Evolutionary conservation across 73 alveolate species (phyloP).

Genomic region (Paramecium pentaurelia): DNA sequence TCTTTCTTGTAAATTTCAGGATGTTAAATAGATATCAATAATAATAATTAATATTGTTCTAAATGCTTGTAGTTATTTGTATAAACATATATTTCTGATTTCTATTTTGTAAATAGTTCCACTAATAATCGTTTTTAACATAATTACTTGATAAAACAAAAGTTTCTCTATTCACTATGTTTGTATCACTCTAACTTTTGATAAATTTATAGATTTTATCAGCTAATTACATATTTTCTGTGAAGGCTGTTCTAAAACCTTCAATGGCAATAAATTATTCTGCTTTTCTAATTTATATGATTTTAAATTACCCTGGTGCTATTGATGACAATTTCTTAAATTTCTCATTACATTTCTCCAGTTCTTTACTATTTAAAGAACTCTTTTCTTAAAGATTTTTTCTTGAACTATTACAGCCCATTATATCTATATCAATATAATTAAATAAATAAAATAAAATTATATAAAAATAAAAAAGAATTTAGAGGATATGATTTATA

Average conservation of each 20-base stretch:
- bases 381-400: slow-evolving; percentile 33
- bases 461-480: neutral
- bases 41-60: neutral
- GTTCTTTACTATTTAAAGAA: slow-evolving; percentile 9
- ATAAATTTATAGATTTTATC: slow-evolving; percentile 17
- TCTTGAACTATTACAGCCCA: slow-evolving; percentile 43
- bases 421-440: neutral
- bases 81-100: slow-evolving; percentile 16
- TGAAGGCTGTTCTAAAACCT: slow-evolving; percentile 29
- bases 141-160: neutral
- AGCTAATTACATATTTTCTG: neutral
- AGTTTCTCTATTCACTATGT: neutral
- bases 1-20: neutral
- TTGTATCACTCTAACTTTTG: slow-evolving; percentile 1
- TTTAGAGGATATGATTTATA: neutral
- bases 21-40: neutral
- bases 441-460: neutral
- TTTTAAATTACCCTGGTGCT: neutral
- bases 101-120: slow-evolving; percentile 18
- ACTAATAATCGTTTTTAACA: neutral
- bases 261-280: neutral
- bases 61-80: neutral
- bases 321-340: neutral
- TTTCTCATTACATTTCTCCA: slow-evolving; percentile 1
- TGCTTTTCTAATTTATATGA: neutral